phyloP scores from a whole-genome alignment of 768 basidiomycete species.

The Lactarius indigo region DNA sequence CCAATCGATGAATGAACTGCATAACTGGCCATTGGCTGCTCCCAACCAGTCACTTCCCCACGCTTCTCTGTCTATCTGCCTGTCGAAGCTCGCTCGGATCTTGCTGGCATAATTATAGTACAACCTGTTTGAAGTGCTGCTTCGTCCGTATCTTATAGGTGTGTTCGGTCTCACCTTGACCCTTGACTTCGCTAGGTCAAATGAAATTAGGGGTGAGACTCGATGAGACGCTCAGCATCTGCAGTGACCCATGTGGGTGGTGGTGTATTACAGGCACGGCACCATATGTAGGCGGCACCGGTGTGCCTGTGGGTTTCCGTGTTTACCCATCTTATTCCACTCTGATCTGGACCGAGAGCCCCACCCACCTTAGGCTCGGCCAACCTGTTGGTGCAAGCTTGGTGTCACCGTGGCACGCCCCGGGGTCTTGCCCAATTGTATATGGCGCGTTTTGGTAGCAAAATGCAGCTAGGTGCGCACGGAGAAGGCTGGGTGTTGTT shows the following conservation, averaged over 20 bases:
- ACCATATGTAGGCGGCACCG: not conserved
- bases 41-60: not conserved
- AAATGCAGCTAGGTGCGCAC: not conserved
- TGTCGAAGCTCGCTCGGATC: not conserved
- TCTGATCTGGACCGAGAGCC: not conserved
- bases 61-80: not conserved
- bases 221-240: not conserved
- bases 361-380: not conserved
- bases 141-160: not conserved
- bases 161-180: not conserved
- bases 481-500: not conserved
- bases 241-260: not conserved
- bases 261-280: not conserved
- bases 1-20: not conserved
- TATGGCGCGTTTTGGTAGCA: not conserved
- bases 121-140: not conserved
- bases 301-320: not conserved
- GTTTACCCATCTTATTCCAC: not conserved
- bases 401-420: not conserved
- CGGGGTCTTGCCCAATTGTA: not conserved
- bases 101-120: not conserved
- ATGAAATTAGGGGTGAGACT: not conserved
- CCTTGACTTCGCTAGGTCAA: not conserved
- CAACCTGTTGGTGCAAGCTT: not conserved
- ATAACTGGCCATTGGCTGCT: not conserved